Evolutionary conservation across 345 rosid species (phyloP), one percentile per base, ranked within the genome.

Genomic region (Ricinus communis): DNA sequence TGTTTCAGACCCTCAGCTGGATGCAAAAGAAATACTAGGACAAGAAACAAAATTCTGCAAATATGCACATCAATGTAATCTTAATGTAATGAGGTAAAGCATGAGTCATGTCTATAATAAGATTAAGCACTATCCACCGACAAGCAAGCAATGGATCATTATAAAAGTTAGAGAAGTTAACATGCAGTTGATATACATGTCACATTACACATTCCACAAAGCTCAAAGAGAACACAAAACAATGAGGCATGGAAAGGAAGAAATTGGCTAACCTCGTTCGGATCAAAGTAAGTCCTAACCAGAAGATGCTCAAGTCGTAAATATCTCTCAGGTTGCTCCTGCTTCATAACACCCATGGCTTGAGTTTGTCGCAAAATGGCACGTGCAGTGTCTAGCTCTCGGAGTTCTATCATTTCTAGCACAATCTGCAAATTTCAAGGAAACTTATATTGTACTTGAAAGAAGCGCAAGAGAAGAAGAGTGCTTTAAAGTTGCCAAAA

Each of bases 311-410:
- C 96, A 38, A 95, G 96, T 56, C 86, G 77, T 90, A 95, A 81
- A 84, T 92, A 92, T 86, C 99, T 87, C 65, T 90, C 97, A 24
- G 99, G 92, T 80, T 92, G 96, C 86, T 95, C 99, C 86, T 95
- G 99, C 86, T 92, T 95, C 99, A 95, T 90, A 71, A 92, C 90
- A 72, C 99, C 94, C 99, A 95, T 95, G 62, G 90, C 99, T 78
- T 92, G 99, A 50, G 99, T 95, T 78, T 95, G 98, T 83, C 91
- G 87, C 76, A 95, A 81, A 76, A 95, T 89, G 72, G 99, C 94
- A 47, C 99, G 90, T 10, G 99, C 97, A 60, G 99, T 89, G 72
- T 92, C 98, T 85, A 90, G 77, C 66, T 95, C 99, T 50, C 99
- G 85, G 24, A 95, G 97, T 56, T 95, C 99, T 66, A 92, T 95